Conservation (phyloP, 306 rosid species). For the Elaeagnus macrophylla region DNA sequence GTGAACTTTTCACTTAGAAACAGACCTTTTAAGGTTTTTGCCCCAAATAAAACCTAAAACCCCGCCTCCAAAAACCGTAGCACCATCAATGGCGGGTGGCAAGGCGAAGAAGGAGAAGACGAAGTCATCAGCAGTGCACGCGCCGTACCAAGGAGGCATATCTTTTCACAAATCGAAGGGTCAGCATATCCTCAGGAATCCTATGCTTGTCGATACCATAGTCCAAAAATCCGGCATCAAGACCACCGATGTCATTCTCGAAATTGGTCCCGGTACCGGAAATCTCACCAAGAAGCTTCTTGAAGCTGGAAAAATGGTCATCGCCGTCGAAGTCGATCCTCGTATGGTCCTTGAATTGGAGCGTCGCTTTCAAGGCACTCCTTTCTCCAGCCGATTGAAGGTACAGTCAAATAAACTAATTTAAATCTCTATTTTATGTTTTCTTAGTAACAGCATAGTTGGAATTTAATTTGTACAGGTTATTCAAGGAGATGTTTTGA, state of each 20-base stretch:
- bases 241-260: slow-evolving; percentile 39
- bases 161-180: slow-evolving; percentile 51
- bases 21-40: no score
- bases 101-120: slow-evolving; percentile 35
- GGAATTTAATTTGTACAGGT: not conserved
- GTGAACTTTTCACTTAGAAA: no score
- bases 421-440: not conserved
- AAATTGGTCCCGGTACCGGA: slow-evolving; percentile 52
- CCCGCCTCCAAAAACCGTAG: no score
- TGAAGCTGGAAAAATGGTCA: slow-evolving; percentile 54
- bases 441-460: not conserved
- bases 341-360: slow-evolving; percentile 88
- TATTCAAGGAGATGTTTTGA: not conserved
- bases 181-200: slow-evolving; percentile 49
- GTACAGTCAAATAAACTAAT: slow-evolving; percentile 13
- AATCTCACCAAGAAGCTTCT: slow-evolving; percentile 56
- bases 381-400: slow-evolving; percentile 50
- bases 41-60: no score
- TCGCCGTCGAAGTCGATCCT: slow-evolving; percentile 74
- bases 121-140: slow-evolving; percentile 18
- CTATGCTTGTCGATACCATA: slow-evolving; percentile 35
- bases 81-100: slow-evolving; percentile 40
- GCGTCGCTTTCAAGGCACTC: slow-evolving; percentile 65
- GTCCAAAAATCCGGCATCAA: slow-evolving; percentile 44
- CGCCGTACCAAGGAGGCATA: slow-evolving; percentile 45